phyloP scores from a whole-genome alignment of 352 stramenopile species.

The Pythium brassicae region DNA sequence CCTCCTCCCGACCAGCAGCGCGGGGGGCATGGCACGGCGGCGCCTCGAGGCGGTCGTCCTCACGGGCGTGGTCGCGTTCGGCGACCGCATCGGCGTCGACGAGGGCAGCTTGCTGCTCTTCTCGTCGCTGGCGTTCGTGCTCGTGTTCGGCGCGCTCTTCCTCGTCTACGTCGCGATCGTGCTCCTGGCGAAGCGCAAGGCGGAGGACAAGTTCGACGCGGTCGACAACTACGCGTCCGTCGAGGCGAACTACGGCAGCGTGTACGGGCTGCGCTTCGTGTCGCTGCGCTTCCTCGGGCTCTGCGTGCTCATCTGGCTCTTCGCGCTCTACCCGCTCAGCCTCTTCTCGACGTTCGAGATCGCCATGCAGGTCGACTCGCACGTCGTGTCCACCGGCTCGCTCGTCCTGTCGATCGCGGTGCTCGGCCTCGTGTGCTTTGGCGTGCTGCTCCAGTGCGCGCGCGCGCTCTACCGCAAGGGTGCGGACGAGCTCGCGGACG shows the following conservation, averaged over 20 bases:
- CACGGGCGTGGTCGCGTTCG: conserved; percentile 50
- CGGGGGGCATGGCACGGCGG: conserved; percentile 11
- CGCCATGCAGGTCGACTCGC: conserved; percentile 51
- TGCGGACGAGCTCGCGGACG: conserved; percentile 45
- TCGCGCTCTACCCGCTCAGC: conserved; percentile 55
- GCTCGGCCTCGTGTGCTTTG: conserved; percentile 39
- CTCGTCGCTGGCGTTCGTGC: conserved; percentile 31
- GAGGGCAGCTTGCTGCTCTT: conserved; percentile 43
- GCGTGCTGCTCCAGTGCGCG: conserved; percentile 29
- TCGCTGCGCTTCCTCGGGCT: conserved; percentile 60
- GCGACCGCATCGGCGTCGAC: conserved; percentile 44
- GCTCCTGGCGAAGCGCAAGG: conserved; percentile 51
- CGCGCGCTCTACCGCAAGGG: conserved; percentile 41
- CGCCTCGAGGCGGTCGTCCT: conserved; percentile 51
- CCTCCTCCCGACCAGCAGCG: conserved; percentile 24
- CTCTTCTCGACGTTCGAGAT: conserved; percentile 66
- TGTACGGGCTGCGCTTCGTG: conserved; percentile 47
- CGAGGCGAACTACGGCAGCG: conserved; percentile 5
- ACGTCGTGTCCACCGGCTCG: conserved; percentile 15
- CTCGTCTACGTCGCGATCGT: conserved; percentile 45
- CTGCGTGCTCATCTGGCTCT: conserved; percentile 60
- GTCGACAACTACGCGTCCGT: conserved; percentile 27
- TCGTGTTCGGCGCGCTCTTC: conserved; percentile 28
- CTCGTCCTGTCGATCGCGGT: conserved; percentile 38
- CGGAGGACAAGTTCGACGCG: conserved; percentile 39